Conservation (phyloP, 176 grass and related monocot genomes). For the Avena sativa region DNA sequence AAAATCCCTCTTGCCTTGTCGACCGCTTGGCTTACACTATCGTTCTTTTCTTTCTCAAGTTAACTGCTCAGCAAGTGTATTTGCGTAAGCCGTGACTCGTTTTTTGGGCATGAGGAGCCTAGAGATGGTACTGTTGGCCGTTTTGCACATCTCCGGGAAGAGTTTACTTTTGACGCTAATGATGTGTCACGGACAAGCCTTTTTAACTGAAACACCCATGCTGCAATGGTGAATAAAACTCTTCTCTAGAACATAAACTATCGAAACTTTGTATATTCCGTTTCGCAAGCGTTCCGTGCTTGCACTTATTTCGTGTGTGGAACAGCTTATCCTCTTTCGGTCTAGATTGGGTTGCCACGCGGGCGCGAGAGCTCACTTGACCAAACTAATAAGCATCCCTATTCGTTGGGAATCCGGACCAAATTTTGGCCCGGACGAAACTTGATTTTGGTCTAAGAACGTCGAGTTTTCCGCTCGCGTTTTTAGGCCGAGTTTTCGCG, state of each 20-base stretch:
- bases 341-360: background rate
- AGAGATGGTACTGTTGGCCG: background rate
- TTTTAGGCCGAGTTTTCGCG: too few relatives aligned
- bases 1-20: background rate
- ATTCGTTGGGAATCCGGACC: too few relatives aligned
- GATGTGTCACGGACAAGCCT: conserved; percentile 15
- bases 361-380: too few relatives aligned
- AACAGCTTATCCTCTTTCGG: too few relatives aligned
- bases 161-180: conserved; percentile 1
- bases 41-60: conserved; percentile 3
- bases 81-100: background rate
- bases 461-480: too few relatives aligned
- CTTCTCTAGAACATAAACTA: background rate
- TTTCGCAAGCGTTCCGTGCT: background rate
- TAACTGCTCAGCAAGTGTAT: background rate
- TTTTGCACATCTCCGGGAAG: background rate
- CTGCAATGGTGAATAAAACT: conserved; percentile 36
- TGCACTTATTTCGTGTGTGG: background rate
- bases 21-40: background rate
- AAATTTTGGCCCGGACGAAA: too few relatives aligned
- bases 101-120: conserved; percentile 29
- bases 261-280: background rate
- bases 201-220: conserved; percentile 1
- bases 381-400: too few relatives aligned
- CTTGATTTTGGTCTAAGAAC: too few relatives aligned